Base-by-base conservation (phyloP, 2,329 filamentous ascomycete genomes). In the Ceratocystis destructans region DNA sequence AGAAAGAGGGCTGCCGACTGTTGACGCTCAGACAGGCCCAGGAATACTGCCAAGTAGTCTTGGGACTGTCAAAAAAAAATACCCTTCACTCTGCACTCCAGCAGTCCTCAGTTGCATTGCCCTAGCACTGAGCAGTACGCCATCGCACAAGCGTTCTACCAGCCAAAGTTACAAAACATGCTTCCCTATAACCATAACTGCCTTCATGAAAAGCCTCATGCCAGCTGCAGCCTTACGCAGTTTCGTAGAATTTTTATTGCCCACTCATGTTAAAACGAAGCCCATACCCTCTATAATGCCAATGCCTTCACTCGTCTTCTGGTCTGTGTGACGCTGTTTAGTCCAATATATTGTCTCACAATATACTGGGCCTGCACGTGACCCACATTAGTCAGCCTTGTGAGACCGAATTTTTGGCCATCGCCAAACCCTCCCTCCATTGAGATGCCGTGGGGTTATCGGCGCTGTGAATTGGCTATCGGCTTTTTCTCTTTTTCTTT, bases 341-440 rank as follows among this genome's bases (percentile, higher is more conserved):
- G 55, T 37, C 55, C 55, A 25, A 20, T n/a, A 20, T n/a, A 37
- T 59, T 59, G 33, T 12, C 22, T 53, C 8, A 25, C 15, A 10
- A 15, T 12, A 25, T 22, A 20, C 20, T 12, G 48, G 0, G 15
- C 22, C 3, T 25, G 17, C 55, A 59, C 55, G 55, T 59, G 55
- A 59, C 31, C 12, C 15, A 5, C 0, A 2, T 37, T 59, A 37
- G 55, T 37, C 55, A 59, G 55, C 55, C 25, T 31, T 37, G 25
- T 33, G 28, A 37, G 55, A 37, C 55, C 55, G 55, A 59, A 59
- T 59, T 59, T 59, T 59, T 59, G 55, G 55, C 4, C 55, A 59
- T 59, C 28, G 33, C 28, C 55, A 59, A 59, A 57, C 12, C 28
- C 55, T 33, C 12, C 28, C 55, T 33, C 28, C 4, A 12, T 41